phyloP scores from a whole-genome alignment of 2,329 filamentous ascomycete species.

The Aureobasidium musti region DNA sequence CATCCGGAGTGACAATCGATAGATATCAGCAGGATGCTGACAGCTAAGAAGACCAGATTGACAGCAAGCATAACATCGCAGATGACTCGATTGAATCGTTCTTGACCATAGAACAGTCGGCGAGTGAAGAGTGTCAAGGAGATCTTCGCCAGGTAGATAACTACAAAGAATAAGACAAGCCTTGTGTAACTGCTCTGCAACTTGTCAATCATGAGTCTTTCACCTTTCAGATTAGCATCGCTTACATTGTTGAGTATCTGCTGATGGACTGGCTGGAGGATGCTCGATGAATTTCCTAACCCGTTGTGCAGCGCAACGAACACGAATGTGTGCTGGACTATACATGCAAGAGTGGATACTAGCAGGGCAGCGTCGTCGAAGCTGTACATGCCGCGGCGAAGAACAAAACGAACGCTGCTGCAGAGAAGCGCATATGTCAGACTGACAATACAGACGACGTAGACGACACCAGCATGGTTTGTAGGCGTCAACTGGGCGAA shows the following conservation, averaged over 20 bases:
- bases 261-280: not conserved
- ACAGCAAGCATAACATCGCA: conserved; percentile 12
- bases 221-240: not conserved
- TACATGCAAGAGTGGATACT: conserved; percentile 10
- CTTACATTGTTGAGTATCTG: not conserved
- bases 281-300: not conserved
- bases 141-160: conserved; percentile 29
- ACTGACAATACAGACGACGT: conserved; percentile 13
- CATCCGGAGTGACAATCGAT: conserved; percentile 5
- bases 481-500: not conserved
- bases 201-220: not conserved
- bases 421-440: conserved; percentile 11
- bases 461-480: conserved; percentile 6
- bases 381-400: conserved; percentile 15
- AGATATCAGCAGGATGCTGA: conserved; percentile 19
- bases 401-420: conserved; percentile 5
- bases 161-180: conserved; percentile 20
- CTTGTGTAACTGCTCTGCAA: conserved; percentile 10
- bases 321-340: conserved; percentile 17
- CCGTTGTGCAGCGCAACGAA: not conserved
- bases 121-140: conserved; percentile 29
- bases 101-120: conserved; percentile 28
- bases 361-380: conserved; percentile 24
- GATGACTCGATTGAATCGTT: conserved; percentile 12
- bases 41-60: not conserved